Conservation (phyloP, 371 early-diverging fungal genomes). For the Circinella umbellata region DNA sequence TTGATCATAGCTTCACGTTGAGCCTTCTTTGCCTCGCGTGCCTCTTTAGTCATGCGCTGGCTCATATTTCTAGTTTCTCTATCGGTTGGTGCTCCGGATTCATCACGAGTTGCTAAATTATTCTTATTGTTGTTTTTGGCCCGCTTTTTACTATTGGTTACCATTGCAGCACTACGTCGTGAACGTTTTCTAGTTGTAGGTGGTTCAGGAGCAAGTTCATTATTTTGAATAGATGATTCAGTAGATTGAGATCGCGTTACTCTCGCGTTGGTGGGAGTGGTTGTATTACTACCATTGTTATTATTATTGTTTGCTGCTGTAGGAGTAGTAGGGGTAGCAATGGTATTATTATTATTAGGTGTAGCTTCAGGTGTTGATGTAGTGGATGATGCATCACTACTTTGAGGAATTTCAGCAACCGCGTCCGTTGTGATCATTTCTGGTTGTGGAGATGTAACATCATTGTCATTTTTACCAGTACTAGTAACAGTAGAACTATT, state of each 20-base stretch:
- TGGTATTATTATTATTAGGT: neutral
- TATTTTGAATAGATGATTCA: slow-evolving; percentile 14
- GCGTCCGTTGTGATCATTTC: neutral
- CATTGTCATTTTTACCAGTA: neutral
- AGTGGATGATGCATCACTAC: slow-evolving; percentile 10
- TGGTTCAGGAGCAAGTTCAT: slow-evolving; percentile 1
- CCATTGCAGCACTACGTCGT: slow-evolving; percentile 7
- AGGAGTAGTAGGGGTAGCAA: slow-evolving; percentile 1
- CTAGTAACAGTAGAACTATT: neutral
- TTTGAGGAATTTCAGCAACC: slow-evolving; percentile 6
- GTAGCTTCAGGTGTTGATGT: neutral
- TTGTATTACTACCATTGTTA: neutral
- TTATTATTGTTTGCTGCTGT: neutral
- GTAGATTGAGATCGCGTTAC: slow-evolving; percentile 30
- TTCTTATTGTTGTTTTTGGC: slow-evolving; percentile 10
- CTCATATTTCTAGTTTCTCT: slow-evolving; percentile 32
- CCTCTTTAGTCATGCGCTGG: slow-evolving; percentile 33
- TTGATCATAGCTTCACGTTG: slow-evolving; percentile 27
- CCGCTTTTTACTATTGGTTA: slow-evolving; percentile 1
- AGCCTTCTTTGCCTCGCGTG: slow-evolving; percentile 32
- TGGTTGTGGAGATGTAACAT: too few species aligned
- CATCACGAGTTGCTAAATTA: slow-evolving; percentile 11
- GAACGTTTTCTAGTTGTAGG: slow-evolving; percentile 18
- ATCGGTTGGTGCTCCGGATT: slow-evolving; percentile 17
- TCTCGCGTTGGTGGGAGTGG: slow-evolving; percentile 14